Evolutionary conservation across 2,329 filamentous ascomycete species (phyloP), one percentile per base, ranked within the genome.

Genomic region (Paraphaeosphaeria sporulosa): DNA sequence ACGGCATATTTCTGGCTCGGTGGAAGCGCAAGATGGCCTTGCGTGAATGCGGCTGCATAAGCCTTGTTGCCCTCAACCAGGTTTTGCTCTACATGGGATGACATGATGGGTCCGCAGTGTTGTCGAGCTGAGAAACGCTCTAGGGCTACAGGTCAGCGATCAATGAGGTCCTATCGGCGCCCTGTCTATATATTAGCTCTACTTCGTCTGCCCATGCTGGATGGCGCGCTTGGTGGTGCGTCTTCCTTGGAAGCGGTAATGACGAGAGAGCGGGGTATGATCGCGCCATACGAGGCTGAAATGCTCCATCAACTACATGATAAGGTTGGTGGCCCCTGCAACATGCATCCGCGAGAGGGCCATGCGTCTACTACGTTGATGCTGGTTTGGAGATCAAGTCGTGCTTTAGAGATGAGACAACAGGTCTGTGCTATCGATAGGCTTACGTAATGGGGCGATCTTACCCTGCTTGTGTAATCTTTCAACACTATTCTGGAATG

Each of bases 1-100:
- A 90, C 80, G 8, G 87, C 81, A 70, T 91, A 91, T 68, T 89
- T 86, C 78, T 90, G 90, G 10, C 86, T 86, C 17, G 91, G 91
- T 0, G 90, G 89, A 1, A 93, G 83, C 0, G 86, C 83, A 4
- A 93, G 83, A 62, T 88, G 65, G 17, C 89, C 90, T 62, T 91
- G 82, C n/a, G 82, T 86, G 76, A 93, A 94, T 2, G 74, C 78
- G 2, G 81, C 77, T 4, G 82, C 84, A 69, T 89, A 89, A 34
- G 82, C 77, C 34, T 80, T 82, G 73, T 91, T 91, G 50, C 83
- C 84, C 49, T 82, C 74, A 56, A 85, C 79, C 23, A 90, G 74
- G 60, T 87, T 86, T 63, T 85, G 74, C 67, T 87, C 85, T 57
- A 82, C 82, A 48, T 82, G 80, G 27, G 79, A 30, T 30, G 27